phyloP scores from a whole-genome alignment of 306 rosid species.

The Inga leiocalycina region DNA sequence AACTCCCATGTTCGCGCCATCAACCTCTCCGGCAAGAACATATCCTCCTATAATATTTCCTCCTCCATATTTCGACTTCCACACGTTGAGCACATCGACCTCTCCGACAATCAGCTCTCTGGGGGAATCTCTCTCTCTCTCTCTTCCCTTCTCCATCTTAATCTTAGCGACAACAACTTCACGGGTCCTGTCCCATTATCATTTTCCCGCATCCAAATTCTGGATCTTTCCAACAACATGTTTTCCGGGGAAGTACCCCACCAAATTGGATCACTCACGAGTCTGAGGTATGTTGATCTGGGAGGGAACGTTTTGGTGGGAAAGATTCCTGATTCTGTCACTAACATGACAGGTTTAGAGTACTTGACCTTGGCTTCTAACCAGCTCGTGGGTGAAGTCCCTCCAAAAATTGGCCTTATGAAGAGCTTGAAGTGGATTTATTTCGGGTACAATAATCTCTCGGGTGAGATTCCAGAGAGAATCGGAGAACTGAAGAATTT shows the following conservation, averaged over 20 bases:
- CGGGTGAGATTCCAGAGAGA: slow-evolving; percentile 73
- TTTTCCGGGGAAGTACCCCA: slow-evolving; percentile 66
- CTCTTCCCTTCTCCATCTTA: slow-evolving; percentile 58
- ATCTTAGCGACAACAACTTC: slow-evolving; percentile 83
- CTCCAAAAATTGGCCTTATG: slow-evolving; percentile 51
- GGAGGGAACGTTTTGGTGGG: slow-evolving; percentile 84
- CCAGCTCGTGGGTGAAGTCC: slow-evolving; percentile 68
- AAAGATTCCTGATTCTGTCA: slow-evolving; percentile 63
- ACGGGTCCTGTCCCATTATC: slow-evolving; percentile 68
- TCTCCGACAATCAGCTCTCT: slow-evolving; percentile 70
- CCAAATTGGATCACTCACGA: slow-evolving; percentile 55
- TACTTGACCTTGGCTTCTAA: slow-evolving; percentile 84
- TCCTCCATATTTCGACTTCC: slow-evolving; percentile 57
- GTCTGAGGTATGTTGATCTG: slow-evolving; percentile 67
- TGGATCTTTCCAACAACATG: slow-evolving; percentile 93
- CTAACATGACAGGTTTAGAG: slow-evolving; percentile 57
- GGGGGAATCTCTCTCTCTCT: slow-evolving; percentile 46
- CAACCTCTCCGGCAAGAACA: slow-evolving; percentile 60
- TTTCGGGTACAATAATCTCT: slow-evolving; percentile 84
- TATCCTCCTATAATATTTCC: slow-evolving; percentile 56
- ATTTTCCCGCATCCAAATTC: slow-evolving; percentile 46
- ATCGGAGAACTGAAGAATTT: slow-evolving; percentile 58
- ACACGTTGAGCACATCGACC: slow-evolving; percentile 54
- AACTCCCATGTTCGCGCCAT: slow-evolving; percentile 46
- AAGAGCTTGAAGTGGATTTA: slow-evolving; percentile 77